Percentiles rank a stretch among this genome's conserved stretches.
Conservation (phyloP, 2,329 filamentous ascomycete genomes). For the Hymenoscyphus scutula region DNA sequence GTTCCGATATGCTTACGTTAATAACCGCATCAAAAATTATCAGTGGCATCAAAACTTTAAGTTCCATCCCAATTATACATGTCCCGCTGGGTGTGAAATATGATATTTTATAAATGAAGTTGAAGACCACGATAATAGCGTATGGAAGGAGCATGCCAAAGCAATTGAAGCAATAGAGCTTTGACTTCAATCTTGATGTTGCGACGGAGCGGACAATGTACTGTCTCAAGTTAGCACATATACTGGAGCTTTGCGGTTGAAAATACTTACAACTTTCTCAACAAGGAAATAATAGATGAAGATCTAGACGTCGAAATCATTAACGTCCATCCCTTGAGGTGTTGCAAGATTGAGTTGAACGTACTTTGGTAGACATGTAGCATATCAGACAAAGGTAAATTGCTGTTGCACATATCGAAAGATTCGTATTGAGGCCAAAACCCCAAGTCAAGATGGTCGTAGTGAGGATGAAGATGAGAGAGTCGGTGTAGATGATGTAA, state of each 20-base stretch:
- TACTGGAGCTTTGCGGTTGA: slow-evolving; percentile 22
- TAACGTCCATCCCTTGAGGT: not conserved
- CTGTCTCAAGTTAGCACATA: not conserved
- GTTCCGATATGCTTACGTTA: slow-evolving; percentile 48
- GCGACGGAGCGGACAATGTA: slow-evolving; percentile 41
- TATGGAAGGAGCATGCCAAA: slow-evolving; percentile 50
- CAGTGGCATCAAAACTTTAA: slow-evolving; percentile 56
- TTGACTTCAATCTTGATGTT: slow-evolving; percentile 47
- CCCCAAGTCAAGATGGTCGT: slow-evolving; percentile 56
- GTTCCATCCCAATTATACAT: slow-evolving; percentile 62
- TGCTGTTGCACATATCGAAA: slow-evolving; percentile 52
- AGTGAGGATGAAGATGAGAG: slow-evolving; percentile 56
- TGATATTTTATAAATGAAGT: slow-evolving; percentile 51
- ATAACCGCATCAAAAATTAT: slow-evolving; percentile 59
- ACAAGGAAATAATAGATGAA: slow-evolving; percentile 63
- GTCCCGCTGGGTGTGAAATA: slow-evolving; percentile 42
- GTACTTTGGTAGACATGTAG: slow-evolving; percentile 14
- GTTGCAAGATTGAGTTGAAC: not conserved
- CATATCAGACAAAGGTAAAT: slow-evolving; percentile 51
- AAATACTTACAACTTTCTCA: slow-evolving; percentile 61
- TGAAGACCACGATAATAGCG: slow-evolving; percentile 19
- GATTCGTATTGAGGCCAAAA: slow-evolving; percentile 52
- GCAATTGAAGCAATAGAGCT: slow-evolving; percentile 59
- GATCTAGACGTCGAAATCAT: slow-evolving; percentile 2
- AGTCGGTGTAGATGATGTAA: slow-evolving; percentile 57